Evolutionary conservation across 148 eudicot genomes (phyloP), one percentile per base, ranked within the genome.

Genomic region (Spergularia bocconei): DNA sequence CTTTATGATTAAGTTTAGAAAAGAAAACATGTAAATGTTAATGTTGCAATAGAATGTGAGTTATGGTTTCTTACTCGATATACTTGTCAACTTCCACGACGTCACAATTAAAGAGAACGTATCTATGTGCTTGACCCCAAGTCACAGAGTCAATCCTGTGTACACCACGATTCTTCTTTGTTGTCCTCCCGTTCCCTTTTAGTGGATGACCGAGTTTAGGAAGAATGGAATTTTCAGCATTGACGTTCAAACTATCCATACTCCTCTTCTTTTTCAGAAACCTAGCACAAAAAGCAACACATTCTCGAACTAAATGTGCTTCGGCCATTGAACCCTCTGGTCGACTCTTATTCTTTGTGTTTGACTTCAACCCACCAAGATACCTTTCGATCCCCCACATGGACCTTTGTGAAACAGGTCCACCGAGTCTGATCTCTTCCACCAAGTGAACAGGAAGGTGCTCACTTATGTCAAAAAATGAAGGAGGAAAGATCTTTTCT

Each of bases 341-440:
- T 13, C 3, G 47, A 29, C 47, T 20, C 67, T 38, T 67, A 23
- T 67, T 67, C n/a, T 11, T 4, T 7, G 15, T 50, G 39, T 67
- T 12, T 9, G 6, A 15, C 29, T 67, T 67, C 41, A 67, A 9
- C 39, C 39, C 29, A 6, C 54, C 19, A 17, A 67, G 29, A 67
- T 67, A 67, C 25, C 70, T 67, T 36, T 44, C 70, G 14, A 67
- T 47, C 15, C n/a, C 23, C 36, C 15, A 67, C 70, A 66, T 39
- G 8, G 47, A 66, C 52, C 69, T 38, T 16, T 3, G 6, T 66
- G n/a, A 1, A 15, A 66, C 20, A 2, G 3, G 69, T 17, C 51
- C 51, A 13, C 20, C 69, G 5, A 66, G 48, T 13, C 13, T 66
- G 20, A 66, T 19, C 15, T 66, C 69, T 16, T 66, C 21, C 19